Percentiles rank a stretch among this genome's conserved stretches.
Evolutionary conservation across 2,329 filamentous ascomycete genomes (phyloP).

Genomic region (Epichloe amarillans): DNA sequence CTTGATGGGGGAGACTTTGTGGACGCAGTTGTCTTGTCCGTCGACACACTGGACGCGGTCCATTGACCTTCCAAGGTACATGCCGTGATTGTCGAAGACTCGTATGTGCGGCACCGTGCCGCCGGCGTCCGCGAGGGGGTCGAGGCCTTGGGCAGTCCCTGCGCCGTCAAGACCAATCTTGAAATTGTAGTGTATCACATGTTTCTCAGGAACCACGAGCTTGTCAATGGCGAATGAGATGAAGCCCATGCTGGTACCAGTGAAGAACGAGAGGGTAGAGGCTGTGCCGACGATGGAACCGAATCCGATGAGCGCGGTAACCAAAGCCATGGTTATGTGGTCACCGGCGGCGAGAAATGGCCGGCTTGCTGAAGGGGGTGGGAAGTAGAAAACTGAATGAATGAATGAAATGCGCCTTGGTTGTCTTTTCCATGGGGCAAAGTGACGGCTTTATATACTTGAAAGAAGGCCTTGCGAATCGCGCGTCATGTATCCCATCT

Average conservation of each 20-base stretch:
- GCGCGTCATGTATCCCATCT: too few species aligned
- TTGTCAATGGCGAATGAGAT: background rate
- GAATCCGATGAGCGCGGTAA: too few species aligned
- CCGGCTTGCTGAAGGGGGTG: too few species aligned
- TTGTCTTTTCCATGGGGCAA: too few species aligned
- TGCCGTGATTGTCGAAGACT: background rate
- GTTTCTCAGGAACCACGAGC: fast-evolving
- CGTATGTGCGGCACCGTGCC: background rate
- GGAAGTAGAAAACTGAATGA: too few species aligned
- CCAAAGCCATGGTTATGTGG: too few species aligned
- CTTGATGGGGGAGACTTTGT: background rate
- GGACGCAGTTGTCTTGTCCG: background rate
- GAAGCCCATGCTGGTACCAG: background rate
- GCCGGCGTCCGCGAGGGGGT: background rate
- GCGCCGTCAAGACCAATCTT: background rate
- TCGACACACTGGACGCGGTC: fast-evolving
- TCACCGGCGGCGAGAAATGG: too few species aligned
- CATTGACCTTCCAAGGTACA: background rate
- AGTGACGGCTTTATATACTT: too few species aligned
- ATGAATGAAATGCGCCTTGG: too few species aligned
- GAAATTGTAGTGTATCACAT: background rate
- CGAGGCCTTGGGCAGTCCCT: background rate
- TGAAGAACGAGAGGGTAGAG: too few species aligned
- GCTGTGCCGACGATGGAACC: too few species aligned
- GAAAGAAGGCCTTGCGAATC: too few species aligned